These are phyloP conservation scores for Uncinocarpus reesii DNA, from an alignment of 2,329 filamentous ascomycete species.

Conservation along the genomic window DNA sequence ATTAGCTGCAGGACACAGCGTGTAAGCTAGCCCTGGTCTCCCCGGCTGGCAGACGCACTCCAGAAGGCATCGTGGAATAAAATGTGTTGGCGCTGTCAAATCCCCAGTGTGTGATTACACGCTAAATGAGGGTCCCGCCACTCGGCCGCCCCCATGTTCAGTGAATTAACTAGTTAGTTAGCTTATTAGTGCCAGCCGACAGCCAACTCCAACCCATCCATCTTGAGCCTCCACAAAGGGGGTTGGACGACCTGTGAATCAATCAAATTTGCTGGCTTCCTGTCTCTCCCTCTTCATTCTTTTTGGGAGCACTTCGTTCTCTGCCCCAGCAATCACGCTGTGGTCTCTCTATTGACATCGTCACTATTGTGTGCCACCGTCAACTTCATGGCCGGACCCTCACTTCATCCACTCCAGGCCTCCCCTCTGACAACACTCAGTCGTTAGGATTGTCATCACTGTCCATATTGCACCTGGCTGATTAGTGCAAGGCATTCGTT, in stretches of 20 bases:
- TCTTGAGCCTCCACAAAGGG: conserved; percentile 7
- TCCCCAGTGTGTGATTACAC: neutral
- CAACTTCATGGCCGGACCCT: conserved; percentile 2
- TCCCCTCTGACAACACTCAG: neutral
- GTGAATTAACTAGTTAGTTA: neutral
- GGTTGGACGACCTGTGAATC: neutral
- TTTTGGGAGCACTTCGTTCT: neutral
- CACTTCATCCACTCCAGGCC: conserved; percentile 1
- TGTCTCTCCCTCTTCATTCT: neutral
- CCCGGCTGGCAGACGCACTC: too few relatives aligned
- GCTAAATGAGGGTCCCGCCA: neutral
- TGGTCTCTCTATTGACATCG: too few relatives aligned
- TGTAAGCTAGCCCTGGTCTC: too few relatives aligned
- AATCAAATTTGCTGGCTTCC: neutral
- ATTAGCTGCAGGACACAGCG: too few relatives aligned
- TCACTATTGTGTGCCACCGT: too few relatives aligned
- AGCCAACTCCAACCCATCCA: conserved; percentile 6
- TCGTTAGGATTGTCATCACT: neutral
- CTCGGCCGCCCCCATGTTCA: neutral
- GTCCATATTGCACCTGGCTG: neutral
- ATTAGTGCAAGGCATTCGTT: neutral
- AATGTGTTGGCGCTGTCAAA: neutral
- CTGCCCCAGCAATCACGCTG: too few relatives aligned
- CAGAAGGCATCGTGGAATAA: too few relatives aligned
- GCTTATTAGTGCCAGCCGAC: neutral